Conservation (phyloP, 345 rosid species). For the Populus alba region DNA sequence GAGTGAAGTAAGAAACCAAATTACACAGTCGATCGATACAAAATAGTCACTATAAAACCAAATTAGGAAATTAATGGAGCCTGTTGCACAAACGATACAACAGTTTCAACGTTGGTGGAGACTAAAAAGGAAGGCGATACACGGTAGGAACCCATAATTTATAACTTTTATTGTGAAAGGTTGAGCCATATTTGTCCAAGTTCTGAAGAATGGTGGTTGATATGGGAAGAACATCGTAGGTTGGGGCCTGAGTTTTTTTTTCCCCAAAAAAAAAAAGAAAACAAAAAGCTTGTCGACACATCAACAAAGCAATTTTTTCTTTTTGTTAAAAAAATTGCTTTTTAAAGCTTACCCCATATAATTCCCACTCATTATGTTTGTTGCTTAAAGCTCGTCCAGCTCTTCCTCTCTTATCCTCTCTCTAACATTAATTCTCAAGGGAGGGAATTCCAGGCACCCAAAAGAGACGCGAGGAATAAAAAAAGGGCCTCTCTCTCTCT, state of each 20-base stretch:
- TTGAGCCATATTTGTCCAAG: background rate
- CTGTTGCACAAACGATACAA: no score
- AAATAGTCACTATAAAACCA: background rate
- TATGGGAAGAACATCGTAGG: background rate
- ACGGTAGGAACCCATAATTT: background rate
- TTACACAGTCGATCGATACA: background rate
- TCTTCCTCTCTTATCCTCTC: conserved; percentile 26
- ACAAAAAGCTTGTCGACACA: conserved; percentile 14
- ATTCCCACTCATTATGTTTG: conserved; percentile 83
- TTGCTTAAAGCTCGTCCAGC: conserved; percentile 54
- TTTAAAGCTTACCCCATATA: conserved; percentile 66
- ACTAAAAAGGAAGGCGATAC: no score
- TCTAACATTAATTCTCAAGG: conserved; percentile 19
- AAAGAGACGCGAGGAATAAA: conserved; percentile 9
- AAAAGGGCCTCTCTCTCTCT: background rate
- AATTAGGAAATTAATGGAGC: background rate
- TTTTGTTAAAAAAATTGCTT: conserved; percentile 32
- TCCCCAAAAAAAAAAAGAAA: background rate
- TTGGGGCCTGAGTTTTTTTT: background rate
- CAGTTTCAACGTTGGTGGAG: no score
- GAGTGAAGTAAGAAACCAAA: background rate
- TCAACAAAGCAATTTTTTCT: conserved; percentile 42
- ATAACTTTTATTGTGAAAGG: background rate
- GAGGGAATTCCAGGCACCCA: conserved; percentile 15
- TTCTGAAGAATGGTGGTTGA: background rate